Base-by-base conservation (phyloP, 2,329 filamentous ascomycete species). In the Pseudopyricularia javanii region DNA sequence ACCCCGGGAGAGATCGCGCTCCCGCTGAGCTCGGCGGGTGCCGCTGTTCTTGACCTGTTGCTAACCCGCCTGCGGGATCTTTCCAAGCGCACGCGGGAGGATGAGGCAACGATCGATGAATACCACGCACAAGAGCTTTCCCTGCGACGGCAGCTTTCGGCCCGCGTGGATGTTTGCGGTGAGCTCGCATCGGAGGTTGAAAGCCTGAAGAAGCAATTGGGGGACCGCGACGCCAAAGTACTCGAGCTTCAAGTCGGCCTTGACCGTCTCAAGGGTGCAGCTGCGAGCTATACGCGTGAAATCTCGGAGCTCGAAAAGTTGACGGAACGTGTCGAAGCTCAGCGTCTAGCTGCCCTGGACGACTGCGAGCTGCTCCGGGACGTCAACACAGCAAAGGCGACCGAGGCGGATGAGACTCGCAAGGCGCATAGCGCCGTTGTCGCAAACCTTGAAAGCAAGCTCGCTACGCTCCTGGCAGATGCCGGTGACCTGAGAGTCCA, bases 1-100 rank as follows among this genome's bases (percentile, higher is more conserved):
- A 76, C 73, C 0, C 80, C 80, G 0, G 80, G 79, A 6, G 80
- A 83, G 60, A 66, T 75, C n/a, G 59, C 70, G 0, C 68, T 80
- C 0, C 76, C 78, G 0, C 65, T 80, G 0, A 72, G 71, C 0
- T 72, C 73, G 0, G 73, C 74, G 50, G 79, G 79, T 2, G 74
- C 74, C 1, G 71, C 77, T 51, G 70, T 83, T 0, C 70, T 84
- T 0, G 76, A 79, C 54, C 69, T 81, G 12, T 61, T 83, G 5
- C 70, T 83, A 0, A 60, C 61, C 0, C 68, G 73, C 0, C 70
- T 83, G 2, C 73, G 76, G 2, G 67, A 70, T 14, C 69, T 83
- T 32, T 66, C 74, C 1, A 69, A 68, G 45, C 69, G 68, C 52
- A 67, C 65, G 8, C 71, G 68, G 28, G 74, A 77, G 49, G 70